Percentiles rank a stretch among this genome's conserved stretches.
Conservation (phyloP, 495 filamentous ascomycete genomes). For the Penicillium lividum region DNA sequence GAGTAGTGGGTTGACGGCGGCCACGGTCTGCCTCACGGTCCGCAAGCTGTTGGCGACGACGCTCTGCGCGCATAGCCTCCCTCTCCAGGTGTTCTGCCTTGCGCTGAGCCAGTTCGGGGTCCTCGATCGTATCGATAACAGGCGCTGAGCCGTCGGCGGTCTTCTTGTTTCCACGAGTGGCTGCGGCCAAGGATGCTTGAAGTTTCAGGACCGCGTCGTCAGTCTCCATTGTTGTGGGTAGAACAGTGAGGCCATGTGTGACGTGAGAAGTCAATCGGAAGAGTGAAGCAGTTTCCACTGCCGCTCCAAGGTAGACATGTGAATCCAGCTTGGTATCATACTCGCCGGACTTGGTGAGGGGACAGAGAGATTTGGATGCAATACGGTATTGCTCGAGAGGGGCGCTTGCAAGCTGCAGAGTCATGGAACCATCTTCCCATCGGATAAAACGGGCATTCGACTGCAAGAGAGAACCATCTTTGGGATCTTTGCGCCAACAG, state of each 20-base stretch:
- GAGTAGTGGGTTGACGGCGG: slow-evolving; percentile 48
- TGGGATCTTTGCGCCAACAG: slow-evolving; percentile 70
- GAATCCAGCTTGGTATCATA: slow-evolving; percentile 73
- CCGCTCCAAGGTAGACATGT: slow-evolving; percentile 79
- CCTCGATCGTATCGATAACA: slow-evolving; percentile 63
- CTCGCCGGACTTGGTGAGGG: slow-evolving; percentile 56
- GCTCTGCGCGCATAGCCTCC: slow-evolving; percentile 66
- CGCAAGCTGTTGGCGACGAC: slow-evolving; percentile 65
- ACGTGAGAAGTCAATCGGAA: slow-evolving; percentile 79
- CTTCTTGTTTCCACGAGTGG: slow-evolving; percentile 54
- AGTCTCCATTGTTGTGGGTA: slow-evolving; percentile 65
- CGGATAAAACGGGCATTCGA: slow-evolving; percentile 76
- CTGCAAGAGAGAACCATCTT: slow-evolving; percentile 57
- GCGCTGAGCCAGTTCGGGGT: slow-evolving; percentile 78
- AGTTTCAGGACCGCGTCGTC: slow-evolving; percentile 79
- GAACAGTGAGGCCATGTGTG: slow-evolving; percentile 71
- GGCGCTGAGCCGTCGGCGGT: slow-evolving; percentile 59
- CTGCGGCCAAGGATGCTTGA: slow-evolving; percentile 66
- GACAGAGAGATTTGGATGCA: slow-evolving; percentile 71
- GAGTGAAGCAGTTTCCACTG: slow-evolving; percentile 65
- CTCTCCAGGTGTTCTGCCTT: slow-evolving; percentile 74
- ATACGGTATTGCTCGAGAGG: slow-evolving; percentile 81
- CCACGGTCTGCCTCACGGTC: slow-evolving; percentile 63
- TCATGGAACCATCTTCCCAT: slow-evolving; percentile 85
- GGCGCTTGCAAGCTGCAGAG: slow-evolving; percentile 70